These are phyloP conservation scores for Papiliotrema fonsecae DNA, from an alignment of 1,284 basidiomycete genomes.

Conservation along the genomic window DNA sequence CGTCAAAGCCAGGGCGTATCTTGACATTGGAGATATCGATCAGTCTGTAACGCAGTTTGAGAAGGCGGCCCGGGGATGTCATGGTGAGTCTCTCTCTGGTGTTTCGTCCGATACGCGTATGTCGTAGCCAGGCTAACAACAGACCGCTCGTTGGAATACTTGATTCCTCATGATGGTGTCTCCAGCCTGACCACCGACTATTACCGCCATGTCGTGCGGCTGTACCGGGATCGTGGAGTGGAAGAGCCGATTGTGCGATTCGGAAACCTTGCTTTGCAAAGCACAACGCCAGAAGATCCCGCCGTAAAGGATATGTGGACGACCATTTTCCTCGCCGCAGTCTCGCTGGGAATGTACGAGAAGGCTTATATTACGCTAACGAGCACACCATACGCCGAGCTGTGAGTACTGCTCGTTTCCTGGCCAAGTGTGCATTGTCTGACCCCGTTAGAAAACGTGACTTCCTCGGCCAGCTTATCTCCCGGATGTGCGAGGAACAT, in stretches of 20 bases:
- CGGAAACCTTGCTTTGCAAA: constrained; percentile 66
- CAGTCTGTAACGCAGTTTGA: constrained; percentile 68
- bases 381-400: constrained; percentile 63
- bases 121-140: constrained; percentile 46
- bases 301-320: constrained; percentile 68
- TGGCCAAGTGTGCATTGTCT: neutral
- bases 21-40: constrained; percentile 66
- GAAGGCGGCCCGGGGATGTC: constrained; percentile 63
- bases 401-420: constrained; percentile 55
- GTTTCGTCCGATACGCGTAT: no score
- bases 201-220: constrained; percentile 67
- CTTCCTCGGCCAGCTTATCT: constrained; percentile 71
- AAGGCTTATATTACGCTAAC: constrained; percentile 77
- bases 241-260: constrained; percentile 66
- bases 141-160: constrained; percentile 51
- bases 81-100: constrained; percentile 66
- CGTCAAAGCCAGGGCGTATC: constrained; percentile 62
- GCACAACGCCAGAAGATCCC: constrained; percentile 33
- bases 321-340: constrained; percentile 69
- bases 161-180: no score
- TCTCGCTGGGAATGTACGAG: constrained; percentile 68
- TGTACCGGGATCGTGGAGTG: constrained; percentile 62
- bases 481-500: constrained; percentile 88
- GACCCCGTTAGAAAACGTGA: constrained; percentile 65
- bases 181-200: no score